Evolutionary conservation across 2,329 filamentous ascomycete genomes (phyloP), one percentile per base, ranked within the genome.

Genomic region (Colletotrichum tropicicola): DNA sequence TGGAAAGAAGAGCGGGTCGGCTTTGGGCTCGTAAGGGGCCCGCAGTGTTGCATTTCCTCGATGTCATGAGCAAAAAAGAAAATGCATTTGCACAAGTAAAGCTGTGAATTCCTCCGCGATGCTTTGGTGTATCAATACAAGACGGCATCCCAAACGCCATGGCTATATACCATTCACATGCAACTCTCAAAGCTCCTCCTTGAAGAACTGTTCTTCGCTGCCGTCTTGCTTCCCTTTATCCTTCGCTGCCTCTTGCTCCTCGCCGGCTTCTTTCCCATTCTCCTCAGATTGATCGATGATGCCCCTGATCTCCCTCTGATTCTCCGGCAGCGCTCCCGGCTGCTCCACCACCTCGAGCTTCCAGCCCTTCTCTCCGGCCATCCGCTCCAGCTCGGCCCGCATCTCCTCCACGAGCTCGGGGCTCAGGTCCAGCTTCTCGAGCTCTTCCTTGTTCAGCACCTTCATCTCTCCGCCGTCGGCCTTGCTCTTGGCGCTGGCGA

Each of bases 321-420:
- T 43, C n/a, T 43, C 39, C 39, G 21, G 86, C 9, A 15, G 32
- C 13, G 13, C 83, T 21, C 86, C 84, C 2, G 90, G 86, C 10
- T 88, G 83, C 71, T 96, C 91, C 1, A 96, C 87, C 13, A 96
- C 83, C 76, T 96, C 92, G 64, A 97, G 80, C 71, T 89, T 91
- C 93, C 94, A 97, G 15, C 89, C 88, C 68, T 89, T 87, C 7
- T 90, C 88, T 3, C 89, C 87, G 0, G 92, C 92, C 41, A 92
- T 73, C 70, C 88, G 85, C 73, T 92, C 84, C 62, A 97, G 78
- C 72, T 92, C 83, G 67, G 89, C 84, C 71, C 86, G 86, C 73
- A 97, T 81, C 47, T 89, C 83, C 70, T 94, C 89, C 3, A 97
- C 83, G 44, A 89, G 83, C 48, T 90, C 85, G 0, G 86, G 86